Evolutionary conservation across 1,139 yeast species (phyloP).

Genomic region (Candida frijolesensis): DNA sequence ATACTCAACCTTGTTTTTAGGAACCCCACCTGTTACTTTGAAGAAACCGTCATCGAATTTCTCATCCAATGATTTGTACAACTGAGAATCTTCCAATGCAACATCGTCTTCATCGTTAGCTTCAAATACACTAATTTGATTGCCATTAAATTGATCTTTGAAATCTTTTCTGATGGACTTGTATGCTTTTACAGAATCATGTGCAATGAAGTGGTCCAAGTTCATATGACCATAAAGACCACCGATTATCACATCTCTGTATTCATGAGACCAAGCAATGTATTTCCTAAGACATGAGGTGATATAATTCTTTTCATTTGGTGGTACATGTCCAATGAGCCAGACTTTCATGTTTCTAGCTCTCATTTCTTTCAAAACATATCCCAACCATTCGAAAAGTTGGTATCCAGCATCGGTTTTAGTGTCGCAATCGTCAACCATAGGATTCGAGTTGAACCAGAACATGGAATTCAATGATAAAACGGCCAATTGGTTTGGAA

Average conservation of each 20-base stretch:
- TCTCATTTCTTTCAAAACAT: slow-evolving; percentile 71
- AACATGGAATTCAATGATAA: slow-evolving; percentile 78
- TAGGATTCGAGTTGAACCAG: slow-evolving; percentile 73
- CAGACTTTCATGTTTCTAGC: slow-evolving; percentile 80
- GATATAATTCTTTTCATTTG: slow-evolving; percentile 76
- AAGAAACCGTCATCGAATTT: slow-evolving; percentile 22
- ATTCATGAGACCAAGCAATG: slow-evolving; percentile 77
- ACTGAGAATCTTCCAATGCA: slow-evolving; percentile 21
- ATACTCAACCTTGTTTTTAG: slow-evolving; percentile 62
- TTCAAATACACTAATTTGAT: neutral
- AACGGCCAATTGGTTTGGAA: slow-evolving; percentile 77
- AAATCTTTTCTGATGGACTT: slow-evolving; percentile 39
- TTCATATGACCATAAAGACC: slow-evolving; percentile 90
- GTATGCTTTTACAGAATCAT: slow-evolving; percentile 72
- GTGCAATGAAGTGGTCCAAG: slow-evolving; percentile 78
- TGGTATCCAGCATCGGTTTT: slow-evolving; percentile 79
- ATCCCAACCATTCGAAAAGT: slow-evolving; percentile 76
- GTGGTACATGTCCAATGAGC: slow-evolving; percentile 89
- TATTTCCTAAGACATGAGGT: slow-evolving; percentile 71
- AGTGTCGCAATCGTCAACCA: slow-evolving; percentile 77
- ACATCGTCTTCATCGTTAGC: slow-evolving; percentile 18
- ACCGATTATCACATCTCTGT: slow-evolving; percentile 79
- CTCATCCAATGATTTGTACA: slow-evolving; percentile 17
- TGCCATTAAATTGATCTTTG: slow-evolving; percentile 12
- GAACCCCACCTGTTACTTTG: slow-evolving; percentile 58